These are phyloP conservation scores for Cyberlindnera mycetangii DNA, from an alignment of 805 yeast species.

Conservation along the genomic window DNA sequence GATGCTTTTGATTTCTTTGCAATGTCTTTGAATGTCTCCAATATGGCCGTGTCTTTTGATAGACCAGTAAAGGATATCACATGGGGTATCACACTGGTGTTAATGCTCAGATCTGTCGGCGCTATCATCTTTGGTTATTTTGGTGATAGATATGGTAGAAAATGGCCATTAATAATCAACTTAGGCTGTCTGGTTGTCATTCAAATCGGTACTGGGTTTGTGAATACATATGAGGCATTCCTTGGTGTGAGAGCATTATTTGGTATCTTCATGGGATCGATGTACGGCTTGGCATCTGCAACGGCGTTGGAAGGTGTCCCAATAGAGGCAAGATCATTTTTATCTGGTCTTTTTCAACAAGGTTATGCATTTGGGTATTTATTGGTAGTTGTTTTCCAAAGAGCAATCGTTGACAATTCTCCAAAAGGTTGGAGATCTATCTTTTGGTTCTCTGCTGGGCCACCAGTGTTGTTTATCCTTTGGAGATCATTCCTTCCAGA, in stretches of 20 bases:
- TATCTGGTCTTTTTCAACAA: conserved; percentile 72
- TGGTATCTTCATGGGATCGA: conserved; percentile 54
- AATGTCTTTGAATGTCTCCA: conserved; percentile 2
- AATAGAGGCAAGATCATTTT: conserved; percentile 48
- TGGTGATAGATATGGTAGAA: conserved; percentile 61
- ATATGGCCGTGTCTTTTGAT: conserved; percentile 1
- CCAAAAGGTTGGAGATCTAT: conserved; percentile 52
- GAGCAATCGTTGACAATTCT: conserved; percentile 54
- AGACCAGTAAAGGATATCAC: conserved; percentile 39
- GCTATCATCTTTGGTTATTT: conserved; percentile 56
- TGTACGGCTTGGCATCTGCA: conserved; percentile 43
- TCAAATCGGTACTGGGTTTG: conserved; percentile 65
- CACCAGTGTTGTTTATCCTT: conserved; percentile 39
- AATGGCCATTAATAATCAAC: conserved; percentile 52
- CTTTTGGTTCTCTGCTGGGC: conserved; percentile 68
- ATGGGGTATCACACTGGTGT: conserved; percentile 58
- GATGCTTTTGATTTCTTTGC: conserved; percentile 62
- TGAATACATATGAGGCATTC: conserved; percentile 52
- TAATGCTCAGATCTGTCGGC: conserved; percentile 68
- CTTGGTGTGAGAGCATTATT: conserved; percentile 61
- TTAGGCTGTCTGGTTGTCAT: conserved; percentile 45
- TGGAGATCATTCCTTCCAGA: conserved; percentile 47
- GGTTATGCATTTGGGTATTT: conserved; percentile 76
- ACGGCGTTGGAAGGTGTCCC: conserved; percentile 48
- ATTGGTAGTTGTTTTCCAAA: conserved; percentile 60